Conservation (phyloP, 169 alveolate species). For the Plasmodium berghei region DNA sequence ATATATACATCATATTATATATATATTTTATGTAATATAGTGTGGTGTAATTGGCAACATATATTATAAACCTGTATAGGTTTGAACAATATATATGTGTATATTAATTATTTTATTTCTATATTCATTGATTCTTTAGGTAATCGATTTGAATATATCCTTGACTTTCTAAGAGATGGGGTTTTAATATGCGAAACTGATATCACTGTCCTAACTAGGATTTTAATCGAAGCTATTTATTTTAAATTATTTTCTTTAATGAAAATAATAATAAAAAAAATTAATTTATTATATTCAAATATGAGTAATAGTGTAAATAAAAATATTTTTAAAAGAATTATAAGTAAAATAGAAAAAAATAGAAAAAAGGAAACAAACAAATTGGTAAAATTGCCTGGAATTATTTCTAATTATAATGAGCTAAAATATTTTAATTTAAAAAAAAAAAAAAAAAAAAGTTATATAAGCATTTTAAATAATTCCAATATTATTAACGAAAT, state of each 20-base stretch:
- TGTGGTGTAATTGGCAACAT: too few species aligned
- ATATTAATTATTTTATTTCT: not conserved
- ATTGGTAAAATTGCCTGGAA: slow-evolving; percentile 19
- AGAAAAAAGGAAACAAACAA: slow-evolving; percentile 16
- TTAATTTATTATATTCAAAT: slow-evolving; percentile 34
- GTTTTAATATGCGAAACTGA: slow-evolving; percentile 68
- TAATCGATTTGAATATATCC: slow-evolving; percentile 45
- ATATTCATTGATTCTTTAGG: not conserved
- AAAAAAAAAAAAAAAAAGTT: slow-evolving; percentile 32
- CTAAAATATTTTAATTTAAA: slow-evolving; percentile 25
- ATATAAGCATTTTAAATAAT: slow-evolving; percentile 2
- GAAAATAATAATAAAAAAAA: slow-evolving; percentile 51
- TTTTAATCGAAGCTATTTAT: slow-evolving; percentile 69
- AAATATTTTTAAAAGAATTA: slow-evolving; percentile 39
- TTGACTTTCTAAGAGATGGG: slow-evolving; percentile 61
- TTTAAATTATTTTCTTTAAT: slow-evolving; percentile 55
- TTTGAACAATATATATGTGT: too few species aligned
- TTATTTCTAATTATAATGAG: slow-evolving; percentile 13
- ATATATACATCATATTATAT: not conserved
- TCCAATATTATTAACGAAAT: slow-evolving; percentile 3
- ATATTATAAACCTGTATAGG: too few species aligned
- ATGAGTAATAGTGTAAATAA: slow-evolving; percentile 43
- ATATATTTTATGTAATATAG: too few species aligned
- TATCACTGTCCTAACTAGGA: slow-evolving; percentile 41
- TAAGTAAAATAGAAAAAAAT: slow-evolving; percentile 39